Percentiles rank a stretch among this genome's conserved stretches.
Conservation (phyloP, 306 rosid species). For the Castanospermum australe region DNA sequence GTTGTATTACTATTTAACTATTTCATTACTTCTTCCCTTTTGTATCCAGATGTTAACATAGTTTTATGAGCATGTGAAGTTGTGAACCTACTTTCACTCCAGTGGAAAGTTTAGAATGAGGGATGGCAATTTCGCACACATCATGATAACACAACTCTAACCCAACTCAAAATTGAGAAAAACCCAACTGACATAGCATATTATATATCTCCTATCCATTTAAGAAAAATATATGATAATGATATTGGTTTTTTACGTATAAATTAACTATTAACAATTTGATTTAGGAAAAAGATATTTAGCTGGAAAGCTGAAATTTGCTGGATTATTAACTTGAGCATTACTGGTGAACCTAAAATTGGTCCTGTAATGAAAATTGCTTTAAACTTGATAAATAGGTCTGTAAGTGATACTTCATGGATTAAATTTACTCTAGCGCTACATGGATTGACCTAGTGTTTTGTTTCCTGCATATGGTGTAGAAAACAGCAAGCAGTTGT, state of each 20-base stretch:
- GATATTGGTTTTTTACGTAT: neutral
- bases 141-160: neutral
- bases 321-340: neutral
- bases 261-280: neutral
- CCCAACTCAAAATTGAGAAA: neutral
- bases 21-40: neutral
- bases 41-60: neutral
- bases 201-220: neutral
- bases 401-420: neutral
- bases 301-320: neutral
- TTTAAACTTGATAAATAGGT: conserved; percentile 1
- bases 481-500: neutral
- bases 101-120: neutral
- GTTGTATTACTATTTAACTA: neutral
- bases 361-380: neutral
- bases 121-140: neutral
- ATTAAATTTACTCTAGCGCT: neutral
- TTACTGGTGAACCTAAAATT: neutral
- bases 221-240: neutral
- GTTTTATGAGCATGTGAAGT: neutral
- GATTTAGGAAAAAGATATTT: neutral
- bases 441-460: neutral
- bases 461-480: conserved; percentile 7
- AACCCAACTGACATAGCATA: neutral
- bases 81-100: neutral